These are phyloP conservation scores for Cladosporium oxysporum DNA, from an alignment of 2,329 filamentous ascomycete species.

Conservation along the genomic window DNA sequence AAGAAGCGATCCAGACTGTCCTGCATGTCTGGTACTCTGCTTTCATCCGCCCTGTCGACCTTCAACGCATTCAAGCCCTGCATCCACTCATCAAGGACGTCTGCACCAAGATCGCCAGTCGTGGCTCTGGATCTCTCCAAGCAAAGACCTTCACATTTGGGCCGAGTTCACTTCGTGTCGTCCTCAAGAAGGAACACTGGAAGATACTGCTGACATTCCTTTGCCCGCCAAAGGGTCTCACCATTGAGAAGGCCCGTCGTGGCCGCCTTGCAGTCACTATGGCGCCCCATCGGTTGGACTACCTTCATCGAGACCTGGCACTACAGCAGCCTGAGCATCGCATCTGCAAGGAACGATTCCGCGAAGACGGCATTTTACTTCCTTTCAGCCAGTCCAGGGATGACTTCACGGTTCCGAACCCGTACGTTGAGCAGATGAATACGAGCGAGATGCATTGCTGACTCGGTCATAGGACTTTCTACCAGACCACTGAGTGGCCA, in stretches of 20 bases:
- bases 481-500: conserved; percentile 38
- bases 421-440: conserved; percentile 41
- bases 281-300: not conserved
- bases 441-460: no score
- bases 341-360: conserved; percentile 36
- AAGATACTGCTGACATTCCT: not conserved
- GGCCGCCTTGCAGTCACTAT: not conserved
- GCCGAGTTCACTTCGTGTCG: not conserved
- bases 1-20: not conserved
- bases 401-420: conserved; percentile 44
- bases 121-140: not conserved
- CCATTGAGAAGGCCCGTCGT: not conserved
- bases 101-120: not conserved
- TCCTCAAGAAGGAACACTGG: not conserved
- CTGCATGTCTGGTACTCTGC: not conserved
- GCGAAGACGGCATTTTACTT: conserved; percentile 43
- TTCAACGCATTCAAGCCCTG: not conserved
- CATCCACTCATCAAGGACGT: not conserved
- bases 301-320: no score
- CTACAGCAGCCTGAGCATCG: conserved; percentile 32
- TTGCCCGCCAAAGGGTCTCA: not conserved
- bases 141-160: not conserved
- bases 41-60: not conserved
- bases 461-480: conserved; percentile 38
- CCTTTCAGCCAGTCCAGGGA: conserved; percentile 41